Evolutionary conservation across 768 basidiomycete genomes (phyloP), one percentile per base, ranked within the genome.

Genomic region (Serpula lacrymans): DNA sequence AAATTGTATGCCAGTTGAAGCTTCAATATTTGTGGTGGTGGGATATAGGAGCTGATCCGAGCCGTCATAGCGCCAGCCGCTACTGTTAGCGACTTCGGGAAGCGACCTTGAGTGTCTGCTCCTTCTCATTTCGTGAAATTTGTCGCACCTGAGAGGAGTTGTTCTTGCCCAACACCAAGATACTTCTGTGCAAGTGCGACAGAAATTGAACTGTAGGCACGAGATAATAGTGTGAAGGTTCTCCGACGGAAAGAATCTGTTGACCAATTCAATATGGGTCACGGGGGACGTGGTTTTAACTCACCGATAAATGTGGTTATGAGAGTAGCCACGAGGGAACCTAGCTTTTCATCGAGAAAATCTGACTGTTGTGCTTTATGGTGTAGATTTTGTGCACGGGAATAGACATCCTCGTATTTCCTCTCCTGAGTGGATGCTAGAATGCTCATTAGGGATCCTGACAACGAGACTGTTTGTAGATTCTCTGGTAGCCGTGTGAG

Each of bases 161-260:
- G 50, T 10, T 70, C 63, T 1, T 39, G 27, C 5, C 57, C 39
- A 13, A 78, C 58, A 17, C 80, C 79, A 29, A 87, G 67, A 53
- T 84, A 86, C 20, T 47, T 58, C 48, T 77, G 71, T 10, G 77
- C 80, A 3, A 80, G 65, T 2, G 70, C 41, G 9, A 80, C 45
- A 10, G 77, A 72, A 17, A 88, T 60, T 2, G 80, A 78, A 3
- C 75, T 71, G 58, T 84, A 87, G n/a, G 81, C 82, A 50, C 69
- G 75, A 7, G 78, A 72, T 16, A 87, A 50, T 7, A 87, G 65
- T 1, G 51, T 50, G 46, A 82, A 71, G 0, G 79, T 80, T 44
- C 77, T 70, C 41, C 53, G 52, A 31, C 82, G 78, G 61, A 86
- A 87, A 7, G 67, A 55, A 3, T 75, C 85, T 88, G 43, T 28